Evolutionary conservation across 225 moss, liverwort and hornwort species (phyloP), one percentile per base, ranked within the genome.

Genomic region (Neckera pumila): DNA sequence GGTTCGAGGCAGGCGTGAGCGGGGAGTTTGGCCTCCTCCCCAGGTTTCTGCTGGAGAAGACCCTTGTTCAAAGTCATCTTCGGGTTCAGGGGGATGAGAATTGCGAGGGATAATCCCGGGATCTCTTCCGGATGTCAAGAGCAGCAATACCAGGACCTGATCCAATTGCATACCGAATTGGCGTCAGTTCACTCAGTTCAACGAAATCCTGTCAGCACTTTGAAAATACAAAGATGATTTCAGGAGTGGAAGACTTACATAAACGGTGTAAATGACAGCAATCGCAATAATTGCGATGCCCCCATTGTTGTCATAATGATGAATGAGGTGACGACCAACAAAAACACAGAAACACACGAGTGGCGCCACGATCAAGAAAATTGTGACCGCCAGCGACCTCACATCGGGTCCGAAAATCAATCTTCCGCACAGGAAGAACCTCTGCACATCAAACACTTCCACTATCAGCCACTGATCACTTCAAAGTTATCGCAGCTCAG

Each of bases 381-480:
- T 91, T 9, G 97, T 99, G 80, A 96, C 94, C 64, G 92, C 92
- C 91, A 99, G 92, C 76, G 97, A 99, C 71, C 98, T 94, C 69
- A 99, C 98, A 92, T 99, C 98, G 54, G 98, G 98, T 87, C 97
- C 98, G 85, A 99, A 97, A 70, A 97, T 90, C 83, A 99, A 86
- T 88, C 98, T 95, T 72, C 98, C 98, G 91, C 97, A 96, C 33
- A 99, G 86, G 79, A 97, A 99, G 84, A 98, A 98, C 85, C 92
- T 98, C 97, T 98, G 57, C 96, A 95, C 70, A 92, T 31, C 64
- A 84, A 60, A 3, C 89, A 91, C 54, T 47, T 72, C 49, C 51
- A 79, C 51, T 12, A 56, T 92, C 58, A 91, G 85, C 23, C 60
- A 61, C 67, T 40, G 72, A 34, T 70, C 0, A 19, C 2, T 26